Percentiles rank a stretch among this genome's conserved stretches.
Conservation (phyloP, 2,329 filamentous ascomycete species). For the Chrysosporium keratinophilum region DNA sequence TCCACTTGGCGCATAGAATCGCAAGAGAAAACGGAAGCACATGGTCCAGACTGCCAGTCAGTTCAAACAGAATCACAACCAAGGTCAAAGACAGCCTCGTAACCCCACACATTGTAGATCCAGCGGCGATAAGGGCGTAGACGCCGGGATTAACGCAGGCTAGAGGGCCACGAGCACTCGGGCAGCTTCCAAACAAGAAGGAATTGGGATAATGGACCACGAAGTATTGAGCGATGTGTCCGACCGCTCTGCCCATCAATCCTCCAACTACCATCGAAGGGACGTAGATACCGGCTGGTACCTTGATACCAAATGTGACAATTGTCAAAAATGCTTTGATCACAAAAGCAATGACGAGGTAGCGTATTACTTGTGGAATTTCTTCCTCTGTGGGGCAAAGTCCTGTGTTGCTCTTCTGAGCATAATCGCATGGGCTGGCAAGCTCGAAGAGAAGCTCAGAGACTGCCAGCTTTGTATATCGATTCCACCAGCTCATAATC, state of each 20-base stretch:
- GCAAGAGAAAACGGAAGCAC: slow-evolving; percentile 89
- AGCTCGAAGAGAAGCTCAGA: slow-evolving; percentile 84
- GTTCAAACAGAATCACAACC: slow-evolving; percentile 88
- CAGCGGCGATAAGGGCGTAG: slow-evolving; percentile 87
- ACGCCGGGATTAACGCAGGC: slow-evolving; percentile 93
- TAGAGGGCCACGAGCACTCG: slow-evolving; percentile 55
- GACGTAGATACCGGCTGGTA: slow-evolving; percentile 93
- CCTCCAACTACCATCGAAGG: slow-evolving; percentile 98
- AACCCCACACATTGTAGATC: slow-evolving; percentile 95
- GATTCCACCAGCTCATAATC: slow-evolving; percentile 84
- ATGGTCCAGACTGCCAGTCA: slow-evolving; percentile 90
- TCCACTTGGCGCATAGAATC: slow-evolving; percentile 96
- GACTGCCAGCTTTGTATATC: slow-evolving; percentile 77
- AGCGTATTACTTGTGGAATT: slow-evolving; percentile 65
- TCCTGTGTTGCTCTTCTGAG: slow-evolving; percentile 56
- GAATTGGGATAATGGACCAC: slow-evolving; percentile 64
- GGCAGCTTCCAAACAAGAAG: slow-evolving; percentile 64
- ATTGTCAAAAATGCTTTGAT: slow-evolving; percentile 83
- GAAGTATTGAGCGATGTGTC: slow-evolving; percentile 72
- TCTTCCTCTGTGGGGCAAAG: slow-evolving; percentile 67
- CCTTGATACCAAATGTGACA: slow-evolving; percentile 91
- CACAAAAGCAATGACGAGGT: slow-evolving; percentile 66
- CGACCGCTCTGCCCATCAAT: slow-evolving; percentile 76
- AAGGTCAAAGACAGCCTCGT: slow-evolving; percentile 87
- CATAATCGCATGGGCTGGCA: slow-evolving; percentile 68